These are phyloP conservation scores for Phytophthora idaei DNA, from an alignment of 352 stramenopile genomes.

Conservation along the genomic window DNA sequence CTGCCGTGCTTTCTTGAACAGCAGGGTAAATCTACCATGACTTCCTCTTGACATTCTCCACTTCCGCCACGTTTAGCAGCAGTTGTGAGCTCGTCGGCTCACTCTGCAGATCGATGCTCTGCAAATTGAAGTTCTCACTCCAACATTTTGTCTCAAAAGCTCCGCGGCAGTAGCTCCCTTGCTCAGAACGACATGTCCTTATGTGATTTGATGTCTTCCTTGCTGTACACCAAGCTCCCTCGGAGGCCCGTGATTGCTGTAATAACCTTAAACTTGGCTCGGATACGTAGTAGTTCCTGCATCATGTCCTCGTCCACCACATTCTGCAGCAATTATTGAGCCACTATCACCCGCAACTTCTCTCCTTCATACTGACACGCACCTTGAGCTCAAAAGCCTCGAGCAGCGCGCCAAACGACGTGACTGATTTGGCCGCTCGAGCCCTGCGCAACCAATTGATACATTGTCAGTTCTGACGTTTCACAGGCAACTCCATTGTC, in stretches of 20 bases:
- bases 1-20: not conserved
- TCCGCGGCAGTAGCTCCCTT: not conserved
- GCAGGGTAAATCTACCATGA: too few species aligned
- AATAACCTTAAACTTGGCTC: constrained; percentile 87
- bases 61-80: not conserved
- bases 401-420: constrained; percentile 57
- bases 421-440: constrained; percentile 64
- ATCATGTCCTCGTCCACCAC: constrained; percentile 81
- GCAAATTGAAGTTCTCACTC: not conserved
- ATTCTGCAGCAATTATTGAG: constrained; percentile 49
- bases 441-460: constrained; percentile 34
- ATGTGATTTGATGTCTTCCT: constrained; percentile 70
- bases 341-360: not conserved
- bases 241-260: constrained; percentile 63
- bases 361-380: not conserved
- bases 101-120: not conserved
- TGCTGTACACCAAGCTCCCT: constrained; percentile 64
- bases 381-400: constrained; percentile 76
- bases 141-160: not conserved
- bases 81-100: not conserved
- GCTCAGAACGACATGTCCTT: constrained; percentile 87
- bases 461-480: constrained; percentile 3
- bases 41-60: not conserved
- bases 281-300: constrained; percentile 69
- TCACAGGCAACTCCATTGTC: not conserved